Base-by-base conservation (phyloP, 371 early-diverging fungal species). In the Mortierella sp. region DNA sequence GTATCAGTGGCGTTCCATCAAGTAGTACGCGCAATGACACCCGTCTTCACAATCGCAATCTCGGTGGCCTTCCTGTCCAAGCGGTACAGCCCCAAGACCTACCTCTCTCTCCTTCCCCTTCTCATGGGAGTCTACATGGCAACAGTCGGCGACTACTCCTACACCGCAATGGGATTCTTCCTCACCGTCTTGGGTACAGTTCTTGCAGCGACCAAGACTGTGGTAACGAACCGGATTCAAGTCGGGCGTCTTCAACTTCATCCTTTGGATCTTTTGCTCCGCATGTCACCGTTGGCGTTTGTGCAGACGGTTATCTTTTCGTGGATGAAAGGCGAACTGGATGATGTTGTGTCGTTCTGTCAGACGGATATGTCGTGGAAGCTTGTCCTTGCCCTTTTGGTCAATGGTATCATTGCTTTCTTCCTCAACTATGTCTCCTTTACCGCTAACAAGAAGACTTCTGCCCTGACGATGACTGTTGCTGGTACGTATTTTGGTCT, bases 391-490 rank as follows among this genome's bases (percentile, higher is more conserved):
- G 95, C 92, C 13, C 89, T 98, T 34, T 70, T 91, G 9, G 78
- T 94, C 71, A 97, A 98, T 77, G 97, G 97, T 34, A 80, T 93
- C 19, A 90, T 97, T 75, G 98, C 98, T 2, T 97, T 98, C 88
- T 91, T 90, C 79, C 89, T 97, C 78, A 97, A 97, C 89, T 89
- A 93, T 44, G 95, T 94, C 52, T 94, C 94, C 65, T 97, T 97
- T 79, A 94, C 95, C 0, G 96, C 97, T 38, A 97, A 95, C 89
- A 95, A 94, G 84, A 94, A 94, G 84, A 96, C 96, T n/a, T 92
- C 94, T 55, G 95, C 97, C 7, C 88, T 97, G 75, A 96, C 95
- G 31, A 97, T 97, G 95, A 95, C 96, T 0, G 97, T 97, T 10
- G 96, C 97, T 58, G 96, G 94, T 88, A 88, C 14, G 42, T 38